Percentiles rank a stretch among this genome's conserved stretches.
These are phyloP conservation scores for Corymbia citriodora DNA, from an alignment of 441 rosid genomes.

Conservation along the genomic window DNA sequence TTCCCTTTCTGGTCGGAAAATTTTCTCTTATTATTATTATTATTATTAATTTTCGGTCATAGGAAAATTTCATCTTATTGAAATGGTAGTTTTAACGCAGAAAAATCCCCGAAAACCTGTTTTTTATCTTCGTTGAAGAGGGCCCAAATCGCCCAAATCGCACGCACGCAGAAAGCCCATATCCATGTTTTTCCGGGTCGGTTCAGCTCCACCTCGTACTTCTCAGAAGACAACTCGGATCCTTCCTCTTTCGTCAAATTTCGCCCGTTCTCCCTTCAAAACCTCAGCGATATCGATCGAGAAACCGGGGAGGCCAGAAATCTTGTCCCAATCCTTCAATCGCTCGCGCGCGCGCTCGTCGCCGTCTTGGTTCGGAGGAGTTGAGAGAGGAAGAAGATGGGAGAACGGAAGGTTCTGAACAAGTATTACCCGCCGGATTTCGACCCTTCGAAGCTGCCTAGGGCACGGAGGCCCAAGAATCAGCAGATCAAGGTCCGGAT, in stretches of 20 bases:
- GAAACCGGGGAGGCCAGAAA: not conserved
- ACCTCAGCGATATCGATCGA: not conserved
- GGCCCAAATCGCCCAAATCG: not conserved
- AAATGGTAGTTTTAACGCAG: not conserved
- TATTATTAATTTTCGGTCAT: too few relatives aligned
- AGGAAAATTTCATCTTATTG: not conserved
- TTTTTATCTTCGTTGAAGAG: not conserved
- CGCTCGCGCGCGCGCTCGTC: not conserved
- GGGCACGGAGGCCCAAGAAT: conserved; percentile 64
- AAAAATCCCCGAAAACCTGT: not conserved
- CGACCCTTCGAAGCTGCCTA: conserved; percentile 74
- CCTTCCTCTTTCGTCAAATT: not conserved
- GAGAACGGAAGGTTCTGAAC: conserved; percentile 87
- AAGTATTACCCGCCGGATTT: conserved; percentile 92
- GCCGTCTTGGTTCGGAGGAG: not conserved
- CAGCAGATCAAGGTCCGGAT: conserved; percentile 73
- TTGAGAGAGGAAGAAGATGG: conserved; percentile 30
- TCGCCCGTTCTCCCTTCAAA: not conserved
- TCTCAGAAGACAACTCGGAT: not conserved
- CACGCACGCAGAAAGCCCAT: not conserved
- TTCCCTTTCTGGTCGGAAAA: not conserved
- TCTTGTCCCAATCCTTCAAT: not conserved
- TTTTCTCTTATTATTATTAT: not conserved
- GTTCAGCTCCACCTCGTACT: not conserved
- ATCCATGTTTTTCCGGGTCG: not conserved